phyloP scores from a whole-genome alignment of 371 early-diverging fungal species.

The Chytridium lagenaria region DNA sequence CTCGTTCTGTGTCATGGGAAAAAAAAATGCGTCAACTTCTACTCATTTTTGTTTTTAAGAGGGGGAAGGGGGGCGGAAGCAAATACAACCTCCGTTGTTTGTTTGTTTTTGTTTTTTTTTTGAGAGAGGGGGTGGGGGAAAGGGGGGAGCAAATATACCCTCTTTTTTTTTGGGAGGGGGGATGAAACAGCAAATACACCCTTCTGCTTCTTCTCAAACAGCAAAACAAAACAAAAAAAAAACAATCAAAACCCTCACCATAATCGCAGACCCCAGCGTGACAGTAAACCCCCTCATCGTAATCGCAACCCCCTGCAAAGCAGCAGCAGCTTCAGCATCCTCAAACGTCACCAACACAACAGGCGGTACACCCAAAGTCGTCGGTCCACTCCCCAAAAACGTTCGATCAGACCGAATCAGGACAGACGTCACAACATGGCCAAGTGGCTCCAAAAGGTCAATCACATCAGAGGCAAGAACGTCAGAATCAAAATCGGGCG shows the following conservation, averaged over 20 bases:
- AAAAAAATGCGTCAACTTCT: slow-evolving; percentile 5
- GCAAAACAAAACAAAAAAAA: no score
- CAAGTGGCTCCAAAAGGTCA: slow-evolving; percentile 11
- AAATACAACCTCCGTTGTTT: no score
- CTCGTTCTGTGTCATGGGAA: slow-evolving; percentile 12
- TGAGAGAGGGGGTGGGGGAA: no score
- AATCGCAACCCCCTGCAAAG: slow-evolving; percentile 9
- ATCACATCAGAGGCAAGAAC: slow-evolving; percentile 16
- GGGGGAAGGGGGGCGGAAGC: no score
- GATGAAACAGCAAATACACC: no score
- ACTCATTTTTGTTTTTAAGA: no score
- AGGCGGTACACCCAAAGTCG: not conserved
- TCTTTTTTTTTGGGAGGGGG: no score
- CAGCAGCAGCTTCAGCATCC: not conserved
- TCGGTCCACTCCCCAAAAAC: not conserved
- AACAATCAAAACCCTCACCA: not conserved
- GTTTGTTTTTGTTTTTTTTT: no score
- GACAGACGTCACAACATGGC: slow-evolving; percentile 3
- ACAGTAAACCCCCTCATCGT: slow-evolving; percentile 6
- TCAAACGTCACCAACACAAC: slow-evolving; percentile 6
- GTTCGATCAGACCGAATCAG: not conserved
- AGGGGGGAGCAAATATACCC: no score
- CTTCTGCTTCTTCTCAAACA: no score
- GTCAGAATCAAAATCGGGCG: slow-evolving; percentile 9
- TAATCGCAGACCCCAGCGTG: not conserved